phyloP scores from a whole-genome alignment of 805 yeast genomes.

The Soucietia sequanensis region DNA sequence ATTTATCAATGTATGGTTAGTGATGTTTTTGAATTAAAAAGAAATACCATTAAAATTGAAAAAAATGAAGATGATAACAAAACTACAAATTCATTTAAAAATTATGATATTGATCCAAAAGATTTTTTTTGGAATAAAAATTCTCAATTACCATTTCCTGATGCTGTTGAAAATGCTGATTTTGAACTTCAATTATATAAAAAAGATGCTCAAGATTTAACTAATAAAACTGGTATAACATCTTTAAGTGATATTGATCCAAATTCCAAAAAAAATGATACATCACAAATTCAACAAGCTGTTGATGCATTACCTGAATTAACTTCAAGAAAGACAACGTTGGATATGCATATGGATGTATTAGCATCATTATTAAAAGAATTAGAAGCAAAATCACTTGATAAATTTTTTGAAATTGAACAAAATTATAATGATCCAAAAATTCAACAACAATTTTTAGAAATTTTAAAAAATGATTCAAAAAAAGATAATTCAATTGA shows the following conservation, averaged over 20 bases:
- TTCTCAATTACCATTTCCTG: constrained; percentile 90
- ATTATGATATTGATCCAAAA: constrained; percentile 85
- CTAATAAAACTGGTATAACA: constrained; percentile 69
- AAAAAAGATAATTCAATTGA: constrained; percentile 67
- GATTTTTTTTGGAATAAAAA: constrained; percentile 92
- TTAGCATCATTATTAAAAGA: constrained; percentile 80
- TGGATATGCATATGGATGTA: constrained; percentile 97
- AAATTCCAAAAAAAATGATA: constrained; percentile 44
- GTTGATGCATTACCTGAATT: constrained; percentile 90
- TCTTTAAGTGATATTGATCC: constrained; percentile 77
- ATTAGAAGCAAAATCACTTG: constrained; percentile 82
- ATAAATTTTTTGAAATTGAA: constrained; percentile 91
- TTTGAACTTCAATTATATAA: constrained; percentile 77
- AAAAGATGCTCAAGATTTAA: constrained; percentile 81
- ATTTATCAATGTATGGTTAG: constrained; percentile 95
- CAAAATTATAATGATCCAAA: constrained; percentile 69
- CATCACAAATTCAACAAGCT: constrained; percentile 75
- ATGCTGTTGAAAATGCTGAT: constrained; percentile 97
- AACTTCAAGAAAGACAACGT: constrained; percentile 79
- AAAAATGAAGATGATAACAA: constrained; percentile 21
- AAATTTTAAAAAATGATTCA: constrained; percentile 50
- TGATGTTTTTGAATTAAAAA: constrained; percentile 79
- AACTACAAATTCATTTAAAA: constrained; percentile 44
- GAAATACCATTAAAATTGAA: constrained; percentile 75
- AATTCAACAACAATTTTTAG: constrained; percentile 58